Conservation (phyloP, 176 grass and related monocot species). For the Coix lacrymajobi region DNA sequence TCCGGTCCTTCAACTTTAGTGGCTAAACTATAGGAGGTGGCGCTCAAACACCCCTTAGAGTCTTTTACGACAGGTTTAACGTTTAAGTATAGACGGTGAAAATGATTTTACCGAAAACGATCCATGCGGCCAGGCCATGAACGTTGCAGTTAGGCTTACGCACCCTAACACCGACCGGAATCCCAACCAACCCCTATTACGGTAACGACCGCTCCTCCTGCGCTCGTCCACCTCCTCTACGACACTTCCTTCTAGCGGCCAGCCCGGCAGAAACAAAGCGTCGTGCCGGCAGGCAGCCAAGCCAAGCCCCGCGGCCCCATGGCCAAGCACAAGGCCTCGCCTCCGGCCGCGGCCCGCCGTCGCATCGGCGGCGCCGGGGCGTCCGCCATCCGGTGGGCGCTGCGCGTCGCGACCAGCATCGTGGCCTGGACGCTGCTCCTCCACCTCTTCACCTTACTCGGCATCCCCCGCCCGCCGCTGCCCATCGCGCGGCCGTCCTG, state of each 20-base stretch:
- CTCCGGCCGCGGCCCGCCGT: slow-evolving; percentile 21
- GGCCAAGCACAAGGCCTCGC: slow-evolving; percentile 33
- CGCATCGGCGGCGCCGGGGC: slow-evolving; percentile 18
- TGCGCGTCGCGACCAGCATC: slow-evolving; percentile 63
- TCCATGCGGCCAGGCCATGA: neutral
- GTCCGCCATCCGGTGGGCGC: slow-evolving; percentile 41
- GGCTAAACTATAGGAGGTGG: too few species aligned
- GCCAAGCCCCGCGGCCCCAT: neutral
- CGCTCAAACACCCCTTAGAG: too few species aligned
- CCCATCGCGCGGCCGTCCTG: slow-evolving; percentile 46
- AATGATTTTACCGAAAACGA: neutral
- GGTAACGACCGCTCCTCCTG: slow-evolving; percentile 8
- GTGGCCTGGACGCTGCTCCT: slow-evolving; percentile 69
- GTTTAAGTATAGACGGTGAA: neutral
- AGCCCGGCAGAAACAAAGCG: neutral
- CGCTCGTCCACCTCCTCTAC: slow-evolving; percentile 5
- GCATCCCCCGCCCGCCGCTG: slow-evolving; percentile 49
- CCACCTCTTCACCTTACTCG: slow-evolving; percentile 55
- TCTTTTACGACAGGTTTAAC: neutral
- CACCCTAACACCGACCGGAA: slow-evolving; percentile 17
- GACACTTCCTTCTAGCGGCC: neutral
- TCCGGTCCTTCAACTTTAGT: too few species aligned
- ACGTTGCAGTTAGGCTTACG: slow-evolving; percentile 10
- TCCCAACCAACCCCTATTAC: neutral
- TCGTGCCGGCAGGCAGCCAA: neutral